Conservation (phyloP, 768 basidiomycete genomes). For the Strobilomyces dryophilus region DNA sequence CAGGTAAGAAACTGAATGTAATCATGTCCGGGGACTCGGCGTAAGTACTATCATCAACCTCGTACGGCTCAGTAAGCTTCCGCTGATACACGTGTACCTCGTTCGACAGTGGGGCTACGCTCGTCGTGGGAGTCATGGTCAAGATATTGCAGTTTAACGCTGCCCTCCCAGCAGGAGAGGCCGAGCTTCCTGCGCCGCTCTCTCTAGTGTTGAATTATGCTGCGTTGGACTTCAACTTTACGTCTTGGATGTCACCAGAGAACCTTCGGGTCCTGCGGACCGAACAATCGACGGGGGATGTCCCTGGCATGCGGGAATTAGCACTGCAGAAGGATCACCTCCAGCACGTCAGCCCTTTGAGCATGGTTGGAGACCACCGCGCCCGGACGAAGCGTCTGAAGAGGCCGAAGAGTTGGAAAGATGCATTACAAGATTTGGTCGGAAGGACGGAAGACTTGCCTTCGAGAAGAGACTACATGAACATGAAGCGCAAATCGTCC, state of each 20-base stretch:
- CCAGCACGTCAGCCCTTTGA: conserved; percentile 83
- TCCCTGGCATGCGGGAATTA: conserved; percentile 66
- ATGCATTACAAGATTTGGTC: conserved; percentile 46
- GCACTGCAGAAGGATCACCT: conserved; percentile 85
- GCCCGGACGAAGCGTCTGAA: conserved; percentile 38
- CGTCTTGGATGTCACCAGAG: conserved; percentile 90
- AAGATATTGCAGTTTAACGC: conserved; percentile 71
- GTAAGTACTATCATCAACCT: conserved; percentile 46
- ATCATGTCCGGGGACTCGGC: conserved; percentile 95
- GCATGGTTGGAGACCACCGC: conserved; percentile 78
- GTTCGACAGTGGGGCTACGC: conserved; percentile 71
- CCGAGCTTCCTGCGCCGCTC: conserved; percentile 63
- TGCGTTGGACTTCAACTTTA: conserved; percentile 95
- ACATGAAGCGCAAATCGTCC: conserved; percentile 29
- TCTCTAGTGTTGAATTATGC: conserved; percentile 89
- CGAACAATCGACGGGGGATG: conserved; percentile 81
- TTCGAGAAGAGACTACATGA: conserved; percentile 16
- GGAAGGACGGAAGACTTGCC: conserved; percentile 34
- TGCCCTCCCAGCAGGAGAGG: conserved; percentile 24
- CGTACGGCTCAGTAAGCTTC: background rate
- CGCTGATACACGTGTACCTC: conserved; percentile 11
- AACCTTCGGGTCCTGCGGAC: conserved; percentile 81
- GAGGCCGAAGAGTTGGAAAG: conserved; percentile 57
- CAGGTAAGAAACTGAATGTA: conserved; percentile 71
- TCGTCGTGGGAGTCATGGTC: conserved; percentile 80